These are phyloP conservation scores for Rostrohypoxylon terebratum DNA, from an alignment of 495 filamentous ascomycete species.

Conservation along the genomic window DNA sequence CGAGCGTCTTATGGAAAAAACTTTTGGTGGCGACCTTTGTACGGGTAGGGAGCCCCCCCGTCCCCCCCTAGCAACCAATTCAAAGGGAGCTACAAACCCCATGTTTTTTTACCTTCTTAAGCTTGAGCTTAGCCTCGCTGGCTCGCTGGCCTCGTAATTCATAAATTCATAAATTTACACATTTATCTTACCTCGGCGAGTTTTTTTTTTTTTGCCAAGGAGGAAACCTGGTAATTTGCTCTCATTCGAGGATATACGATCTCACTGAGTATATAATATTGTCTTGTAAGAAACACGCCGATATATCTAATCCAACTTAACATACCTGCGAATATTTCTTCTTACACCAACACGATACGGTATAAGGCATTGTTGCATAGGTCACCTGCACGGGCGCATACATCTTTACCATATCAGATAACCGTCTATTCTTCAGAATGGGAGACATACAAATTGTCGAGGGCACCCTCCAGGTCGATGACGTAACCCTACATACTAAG, in stretches of 20 bases:
- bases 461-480: slow-evolving; percentile 67
- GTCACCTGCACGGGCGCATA: background rate
- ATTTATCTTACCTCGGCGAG: slow-evolving; percentile 22
- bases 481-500: slow-evolving; percentile 78
- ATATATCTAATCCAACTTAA: background rate
- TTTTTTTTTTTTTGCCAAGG: background rate
- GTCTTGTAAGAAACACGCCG: background rate
- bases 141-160: background rate
- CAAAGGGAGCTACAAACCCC: background rate
- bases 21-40: no score
- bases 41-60: background rate
- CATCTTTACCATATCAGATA: background rate
- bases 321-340: background rate
- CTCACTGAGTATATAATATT: background rate
- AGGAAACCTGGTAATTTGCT: slow-evolving; percentile 11
- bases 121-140: background rate
- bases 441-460: slow-evolving; percentile 55
- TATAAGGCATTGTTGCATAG: background rate
- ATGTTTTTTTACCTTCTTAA: background rate
- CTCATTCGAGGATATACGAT: slow-evolving; percentile 45
- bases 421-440: slow-evolving; percentile 52
- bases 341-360: background rate
- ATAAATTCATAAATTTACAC: background rate
- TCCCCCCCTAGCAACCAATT: background rate
- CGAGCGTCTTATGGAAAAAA: no score